Evolutionary conservation across 2,329 filamentous ascomycete species (phyloP).

Genomic region (Bertia moriformis): DNA sequence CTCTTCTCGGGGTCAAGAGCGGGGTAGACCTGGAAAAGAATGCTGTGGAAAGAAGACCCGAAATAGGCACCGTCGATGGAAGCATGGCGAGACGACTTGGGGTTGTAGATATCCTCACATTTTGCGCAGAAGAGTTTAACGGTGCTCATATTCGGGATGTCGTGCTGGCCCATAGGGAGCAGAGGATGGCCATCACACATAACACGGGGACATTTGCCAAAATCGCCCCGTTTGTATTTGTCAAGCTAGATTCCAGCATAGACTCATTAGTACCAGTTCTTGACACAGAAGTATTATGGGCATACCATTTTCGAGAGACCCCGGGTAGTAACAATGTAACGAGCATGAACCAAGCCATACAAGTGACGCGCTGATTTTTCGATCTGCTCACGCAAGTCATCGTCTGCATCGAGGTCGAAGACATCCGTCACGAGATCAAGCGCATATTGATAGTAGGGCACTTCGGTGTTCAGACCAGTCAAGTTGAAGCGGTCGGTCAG

Average conservation of each 20-base stretch:
- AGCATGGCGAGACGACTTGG: constrained; percentile 89
- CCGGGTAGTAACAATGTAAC: constrained; percentile 91
- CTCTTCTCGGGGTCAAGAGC: constrained; percentile 77
- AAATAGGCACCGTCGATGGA: constrained; percentile 97
- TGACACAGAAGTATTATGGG: no score
- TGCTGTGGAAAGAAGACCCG: constrained; percentile 95
- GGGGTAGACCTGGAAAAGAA: constrained; percentile 96
- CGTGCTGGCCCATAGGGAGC: constrained; percentile 85
- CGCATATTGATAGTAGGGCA: constrained; percentile 98
- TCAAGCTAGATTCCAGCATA: constrained; percentile 68
- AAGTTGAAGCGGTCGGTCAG: constrained; percentile 96
- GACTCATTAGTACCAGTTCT: background rate
- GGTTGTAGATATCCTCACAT: constrained; percentile 98
- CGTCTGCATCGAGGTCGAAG: constrained; percentile 95
- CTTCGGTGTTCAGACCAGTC: constrained; percentile 89
- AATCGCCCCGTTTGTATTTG: constrained; percentile 96
- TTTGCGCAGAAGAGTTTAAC: constrained; percentile 95
- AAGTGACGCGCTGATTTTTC: constrained; percentile 93
- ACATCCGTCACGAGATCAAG: constrained; percentile 94
- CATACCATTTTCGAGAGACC: constrained; percentile 90
- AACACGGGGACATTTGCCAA: constrained; percentile 94
- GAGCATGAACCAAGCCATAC: constrained; percentile 87
- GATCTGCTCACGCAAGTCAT: constrained; percentile 94
- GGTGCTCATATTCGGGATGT: constrained; percentile 72
- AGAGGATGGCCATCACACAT: constrained; percentile 87